These are phyloP conservation scores for Venturia aucupariae DNA, from an alignment of 2,329 filamentous ascomycete species.

Conservation along the genomic window DNA sequence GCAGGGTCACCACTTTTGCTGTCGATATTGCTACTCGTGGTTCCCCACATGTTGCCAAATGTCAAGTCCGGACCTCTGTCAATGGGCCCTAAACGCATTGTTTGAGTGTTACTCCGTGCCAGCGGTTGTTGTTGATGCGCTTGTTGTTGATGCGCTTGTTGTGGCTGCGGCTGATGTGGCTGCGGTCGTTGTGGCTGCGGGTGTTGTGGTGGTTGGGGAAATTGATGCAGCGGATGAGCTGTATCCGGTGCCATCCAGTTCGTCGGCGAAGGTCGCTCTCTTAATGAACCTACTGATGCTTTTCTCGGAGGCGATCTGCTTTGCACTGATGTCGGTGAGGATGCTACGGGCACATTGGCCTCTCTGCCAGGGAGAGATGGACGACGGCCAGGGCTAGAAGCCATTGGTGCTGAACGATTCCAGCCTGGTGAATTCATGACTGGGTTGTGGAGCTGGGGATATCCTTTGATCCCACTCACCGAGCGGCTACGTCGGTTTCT, in stretches of 20 bases:
- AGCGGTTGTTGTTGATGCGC: not conserved
- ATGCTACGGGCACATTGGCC: not conserved
- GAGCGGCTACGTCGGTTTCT: not conserved
- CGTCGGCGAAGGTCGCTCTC: constrained; percentile 9
- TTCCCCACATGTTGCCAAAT: not conserved
- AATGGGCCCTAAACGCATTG: not conserved
- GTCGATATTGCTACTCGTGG: not conserved
- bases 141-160: too few species aligned
- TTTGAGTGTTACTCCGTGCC: not conserved
- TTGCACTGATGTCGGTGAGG: not conserved
- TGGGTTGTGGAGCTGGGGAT: not conserved
- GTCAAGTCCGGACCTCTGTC: not conserved
- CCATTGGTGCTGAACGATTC: not conserved
- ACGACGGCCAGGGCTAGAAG: not conserved
- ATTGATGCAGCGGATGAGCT: constrained; percentile 7
- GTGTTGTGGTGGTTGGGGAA: not conserved
- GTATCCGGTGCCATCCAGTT: constrained; percentile 3
- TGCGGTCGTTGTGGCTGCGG: too few species aligned
- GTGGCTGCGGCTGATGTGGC: not conserved
- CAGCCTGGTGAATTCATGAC: not conserved
- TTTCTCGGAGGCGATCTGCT: not conserved
- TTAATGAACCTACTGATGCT: not conserved
- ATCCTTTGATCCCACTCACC: not conserved
- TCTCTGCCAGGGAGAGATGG: not conserved
- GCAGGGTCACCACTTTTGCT: not conserved